These are phyloP conservation scores for Aureobasidium musti DNA, from an alignment of 2,329 filamentous ascomycete species.

Conservation along the genomic window DNA sequence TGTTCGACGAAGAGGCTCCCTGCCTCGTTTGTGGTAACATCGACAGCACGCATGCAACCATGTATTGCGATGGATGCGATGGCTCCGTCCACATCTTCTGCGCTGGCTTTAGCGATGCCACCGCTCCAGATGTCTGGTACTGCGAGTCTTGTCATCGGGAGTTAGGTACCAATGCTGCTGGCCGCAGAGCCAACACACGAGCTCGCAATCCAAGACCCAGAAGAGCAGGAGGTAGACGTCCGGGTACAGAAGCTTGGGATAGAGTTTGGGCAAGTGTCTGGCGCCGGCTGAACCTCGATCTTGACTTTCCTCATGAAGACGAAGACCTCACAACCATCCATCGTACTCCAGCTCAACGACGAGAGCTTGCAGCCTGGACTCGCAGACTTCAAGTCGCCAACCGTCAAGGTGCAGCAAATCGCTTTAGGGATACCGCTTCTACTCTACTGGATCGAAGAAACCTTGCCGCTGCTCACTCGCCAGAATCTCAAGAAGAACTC, in stretches of 20 bases:
- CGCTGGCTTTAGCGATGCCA: slow-evolving; percentile 67
- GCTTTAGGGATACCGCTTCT: slow-evolving; percentile 52
- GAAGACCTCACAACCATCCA: slow-evolving; percentile 52
- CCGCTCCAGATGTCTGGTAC: slow-evolving; percentile 67
- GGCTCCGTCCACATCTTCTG: slow-evolving; percentile 90
- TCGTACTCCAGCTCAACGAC: slow-evolving; percentile 57
- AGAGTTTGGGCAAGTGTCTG: slow-evolving; percentile 88
- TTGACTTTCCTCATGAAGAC: slow-evolving; percentile 83
- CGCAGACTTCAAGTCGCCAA: slow-evolving; percentile 79
- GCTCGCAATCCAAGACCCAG: slow-evolving; percentile 23
- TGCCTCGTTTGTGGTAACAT: slow-evolving; percentile 82
- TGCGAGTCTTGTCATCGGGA: slow-evolving; percentile 74
- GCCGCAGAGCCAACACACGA: slow-evolving; percentile 1
- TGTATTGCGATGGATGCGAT: slow-evolving; percentile 91
- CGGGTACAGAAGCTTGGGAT: slow-evolving; percentile 59
- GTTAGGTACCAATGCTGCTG: slow-evolving; percentile 39
- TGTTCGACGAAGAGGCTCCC: slow-evolving; percentile 65
- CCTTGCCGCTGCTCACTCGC: slow-evolving; percentile 42
- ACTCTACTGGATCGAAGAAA: slow-evolving; percentile 54
- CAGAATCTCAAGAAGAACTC: slow-evolving; percentile 69
- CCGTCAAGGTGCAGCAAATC: slow-evolving; percentile 72
- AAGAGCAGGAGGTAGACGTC: slow-evolving; percentile 32
- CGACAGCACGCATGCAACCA: slow-evolving; percentile 79
- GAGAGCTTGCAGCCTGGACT: slow-evolving; percentile 73
- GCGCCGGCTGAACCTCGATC: slow-evolving; percentile 73